Evolutionary conservation across 2,329 filamentous ascomycete species (phyloP).

Genomic region (Podosphaera fusca): DNA sequence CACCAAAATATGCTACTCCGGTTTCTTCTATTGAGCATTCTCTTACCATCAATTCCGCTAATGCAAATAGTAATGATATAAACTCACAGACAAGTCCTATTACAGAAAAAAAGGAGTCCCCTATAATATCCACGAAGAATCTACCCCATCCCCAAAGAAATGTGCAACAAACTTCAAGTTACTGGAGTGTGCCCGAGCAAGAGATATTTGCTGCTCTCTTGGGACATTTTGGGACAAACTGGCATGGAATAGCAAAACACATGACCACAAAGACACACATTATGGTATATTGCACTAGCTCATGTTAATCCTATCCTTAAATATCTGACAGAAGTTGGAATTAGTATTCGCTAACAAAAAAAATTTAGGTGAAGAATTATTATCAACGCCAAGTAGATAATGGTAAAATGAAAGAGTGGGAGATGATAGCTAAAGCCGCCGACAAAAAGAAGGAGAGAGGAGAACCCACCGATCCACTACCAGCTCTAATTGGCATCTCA

Average conservation of each 20-base stretch:
- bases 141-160: conserved; percentile 12
- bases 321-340: conserved; percentile 12
- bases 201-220: conserved; percentile 54
- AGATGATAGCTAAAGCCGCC: conserved; percentile 33
- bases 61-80: background rate
- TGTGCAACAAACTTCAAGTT: conserved; percentile 44
- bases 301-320: conserved; percentile 13
- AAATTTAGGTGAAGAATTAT: conserved; percentile 40
- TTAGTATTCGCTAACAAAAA: conserved; percentile 15
- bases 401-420: conserved; percentile 31
- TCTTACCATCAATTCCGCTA: too few relatives aligned
- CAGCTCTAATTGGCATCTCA: conserved; percentile 28
- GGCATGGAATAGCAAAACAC: conserved; percentile 47
- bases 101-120: conserved; percentile 13
- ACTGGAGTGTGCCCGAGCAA: conserved; percentile 69
- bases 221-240: conserved; percentile 57
- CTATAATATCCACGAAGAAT: conserved; percentile 10
- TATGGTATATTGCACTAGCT: conserved; percentile 36
- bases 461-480: conserved; percentile 36
- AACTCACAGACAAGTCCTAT: conserved; percentile 7
- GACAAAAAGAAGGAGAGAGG: conserved; percentile 31
- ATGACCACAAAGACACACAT: conserved; percentile 70
- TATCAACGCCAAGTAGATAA: conserved; percentile 39
- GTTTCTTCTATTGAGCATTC: too few relatives aligned
- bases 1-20: background rate